Evolutionary conservation across 2,329 filamentous ascomycete species (phyloP).

Genomic region (Lachnellula occidentalis): DNA sequence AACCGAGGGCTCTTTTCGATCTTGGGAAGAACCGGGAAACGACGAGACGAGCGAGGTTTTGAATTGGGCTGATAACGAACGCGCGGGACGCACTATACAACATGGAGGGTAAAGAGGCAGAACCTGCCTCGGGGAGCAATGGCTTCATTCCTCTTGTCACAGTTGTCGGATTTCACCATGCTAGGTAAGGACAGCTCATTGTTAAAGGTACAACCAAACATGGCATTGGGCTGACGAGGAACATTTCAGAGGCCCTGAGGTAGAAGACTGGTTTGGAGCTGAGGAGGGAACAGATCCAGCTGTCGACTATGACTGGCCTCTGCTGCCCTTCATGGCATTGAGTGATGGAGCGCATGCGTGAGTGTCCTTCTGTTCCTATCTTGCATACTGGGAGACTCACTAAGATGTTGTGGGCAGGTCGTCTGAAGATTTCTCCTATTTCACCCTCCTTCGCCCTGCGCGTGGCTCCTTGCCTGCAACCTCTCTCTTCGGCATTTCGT

Average conservation of each 20-base stretch:
- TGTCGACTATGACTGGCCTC: constrained; percentile 77
- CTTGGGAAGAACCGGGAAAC: constrained; percentile 1
- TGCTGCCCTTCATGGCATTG: constrained; percentile 94
- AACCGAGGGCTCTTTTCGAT: constrained; percentile 2
- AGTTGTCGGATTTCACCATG: constrained; percentile 81
- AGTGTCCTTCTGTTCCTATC: constrained; percentile 30
- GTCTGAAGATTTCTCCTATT: constrained; percentile 97
- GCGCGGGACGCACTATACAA: background rate
- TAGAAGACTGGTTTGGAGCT: constrained; percentile 84
- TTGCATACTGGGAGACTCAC: constrained; percentile 1
- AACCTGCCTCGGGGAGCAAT: constrained; percentile 22
- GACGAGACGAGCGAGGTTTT: background rate
- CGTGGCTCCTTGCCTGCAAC: constrained; percentile 54
- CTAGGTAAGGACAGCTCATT: constrained; percentile 38
- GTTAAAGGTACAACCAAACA: background rate
- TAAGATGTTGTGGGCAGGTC: constrained; percentile 45
- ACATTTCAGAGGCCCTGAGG: constrained; percentile 67
- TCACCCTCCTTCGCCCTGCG: constrained; percentile 72
- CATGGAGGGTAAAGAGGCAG: constrained; percentile 17
- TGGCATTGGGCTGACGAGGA: constrained; percentile 10
- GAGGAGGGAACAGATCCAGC: constrained; percentile 73
- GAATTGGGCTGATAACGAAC: constrained; percentile 2
- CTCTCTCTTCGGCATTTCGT: constrained; percentile 92
- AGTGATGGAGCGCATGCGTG: constrained; percentile 93
- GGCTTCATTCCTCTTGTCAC: constrained; percentile 65